A percentile compares a stretch with the other conserved stretches of the same genome.
These are phyloP conservation scores for Pycnococcus provasolii DNA, from an alignment of 139 green algal species.

Conservation along the genomic window DNA sequence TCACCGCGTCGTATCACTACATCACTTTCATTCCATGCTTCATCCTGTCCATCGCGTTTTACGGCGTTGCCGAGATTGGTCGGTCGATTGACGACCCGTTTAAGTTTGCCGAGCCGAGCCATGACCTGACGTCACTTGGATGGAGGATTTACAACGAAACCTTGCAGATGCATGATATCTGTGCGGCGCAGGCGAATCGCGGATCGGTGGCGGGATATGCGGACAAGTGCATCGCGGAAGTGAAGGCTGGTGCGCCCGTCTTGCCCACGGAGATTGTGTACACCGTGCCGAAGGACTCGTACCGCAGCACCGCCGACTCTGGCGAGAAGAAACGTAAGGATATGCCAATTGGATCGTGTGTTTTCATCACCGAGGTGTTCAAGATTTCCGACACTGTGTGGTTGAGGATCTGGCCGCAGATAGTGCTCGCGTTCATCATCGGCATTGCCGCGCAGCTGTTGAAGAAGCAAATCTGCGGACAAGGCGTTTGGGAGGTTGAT, in stretches of 20 bases:
- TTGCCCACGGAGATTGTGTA: no score
- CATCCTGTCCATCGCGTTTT: slow-evolving; percentile 12
- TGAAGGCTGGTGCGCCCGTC: no score
- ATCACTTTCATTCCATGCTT: neutral
- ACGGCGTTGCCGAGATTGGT: slow-evolving; percentile 8
- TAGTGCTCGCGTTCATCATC: neutral
- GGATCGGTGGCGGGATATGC: no score
- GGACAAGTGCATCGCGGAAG: no score
- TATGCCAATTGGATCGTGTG: neutral
- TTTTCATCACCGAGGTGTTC: slow-evolving; percentile 16
- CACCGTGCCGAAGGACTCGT: no score
- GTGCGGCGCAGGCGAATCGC: neutral
- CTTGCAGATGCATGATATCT: slow-evolving; percentile 1
- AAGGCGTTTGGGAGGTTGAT: neutral
- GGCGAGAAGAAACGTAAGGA: no score
- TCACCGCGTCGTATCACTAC: slow-evolving; percentile 12
- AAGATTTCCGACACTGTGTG: slow-evolving; percentile 10
- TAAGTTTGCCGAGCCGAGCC: neutral
- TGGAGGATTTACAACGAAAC: neutral
- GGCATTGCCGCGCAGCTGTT: slow-evolving; percentile 4
- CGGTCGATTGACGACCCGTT: slow-evolving; percentile 17
- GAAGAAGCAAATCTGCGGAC: slow-evolving; percentile 13
- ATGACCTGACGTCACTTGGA: slow-evolving; percentile 12
- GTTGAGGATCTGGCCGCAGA: slow-evolving; percentile 2
- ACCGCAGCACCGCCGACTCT: no score